A percentile compares a stretch with the other conserved stretches of the same genome.
phyloP scores from a whole-genome alignment of 306 rosid genomes.

The Sicyos edulis region DNA sequence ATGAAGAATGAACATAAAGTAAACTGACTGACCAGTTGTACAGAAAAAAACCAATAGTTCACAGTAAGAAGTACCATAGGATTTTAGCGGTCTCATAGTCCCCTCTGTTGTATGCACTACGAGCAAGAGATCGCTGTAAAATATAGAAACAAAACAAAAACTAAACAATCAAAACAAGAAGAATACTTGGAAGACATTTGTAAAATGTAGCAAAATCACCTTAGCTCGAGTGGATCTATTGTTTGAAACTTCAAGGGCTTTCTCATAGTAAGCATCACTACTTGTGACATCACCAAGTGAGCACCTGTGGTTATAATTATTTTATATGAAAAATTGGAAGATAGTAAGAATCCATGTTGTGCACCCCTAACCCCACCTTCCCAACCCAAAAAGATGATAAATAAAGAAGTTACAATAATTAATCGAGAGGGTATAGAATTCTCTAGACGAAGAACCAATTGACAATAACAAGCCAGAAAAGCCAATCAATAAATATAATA shows the following conservation, averaged over 20 bases:
- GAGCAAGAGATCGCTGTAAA: constrained; percentile 84
- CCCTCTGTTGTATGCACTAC: constrained; percentile 94
- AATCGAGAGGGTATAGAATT: neutral
- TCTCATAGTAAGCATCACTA: constrained; percentile 73
- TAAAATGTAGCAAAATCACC: constrained; percentile 42
- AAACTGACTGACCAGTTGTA: neutral
- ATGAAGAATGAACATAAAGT: neutral
- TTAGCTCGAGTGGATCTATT: constrained; percentile 84
- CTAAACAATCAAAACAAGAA: constrained; percentile 15
- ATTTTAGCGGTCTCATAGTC: constrained; percentile 63
- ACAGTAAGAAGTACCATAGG: constrained; percentile 35
- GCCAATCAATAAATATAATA: neutral
- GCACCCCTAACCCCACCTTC: neutral
- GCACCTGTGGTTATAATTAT: constrained; percentile 44
- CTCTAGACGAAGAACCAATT: neutral
- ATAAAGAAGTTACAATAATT: neutral
- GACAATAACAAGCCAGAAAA: constrained; percentile 3
- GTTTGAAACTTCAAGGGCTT: constrained; percentile 87
- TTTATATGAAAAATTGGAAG: constrained; percentile 8
- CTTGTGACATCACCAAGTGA: constrained; percentile 78
- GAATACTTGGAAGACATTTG: constrained; percentile 9
- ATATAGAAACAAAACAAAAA: constrained; percentile 6
- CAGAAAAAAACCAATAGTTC: neutral
- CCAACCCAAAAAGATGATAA: neutral
- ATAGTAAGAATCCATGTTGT: neutral